Conservation (phyloP, 805 yeast species). For the Pichia sporocuriosa region DNA sequence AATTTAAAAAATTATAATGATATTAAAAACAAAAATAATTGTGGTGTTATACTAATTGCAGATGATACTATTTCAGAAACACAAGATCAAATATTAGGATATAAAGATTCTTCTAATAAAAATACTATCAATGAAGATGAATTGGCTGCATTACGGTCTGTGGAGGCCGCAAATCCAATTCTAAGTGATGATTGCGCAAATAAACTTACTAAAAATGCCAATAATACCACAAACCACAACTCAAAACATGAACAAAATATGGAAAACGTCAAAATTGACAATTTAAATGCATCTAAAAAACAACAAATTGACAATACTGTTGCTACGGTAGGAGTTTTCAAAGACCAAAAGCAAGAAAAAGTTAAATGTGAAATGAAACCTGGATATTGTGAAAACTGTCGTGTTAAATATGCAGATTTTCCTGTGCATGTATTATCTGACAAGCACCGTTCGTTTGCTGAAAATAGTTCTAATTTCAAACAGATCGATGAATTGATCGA, state of each 20-base stretch:
- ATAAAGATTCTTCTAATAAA: conserved; percentile 3
- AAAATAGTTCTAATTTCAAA: conserved; percentile 59
- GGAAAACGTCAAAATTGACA: not conserved
- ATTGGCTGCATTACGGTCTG: conserved; percentile 12
- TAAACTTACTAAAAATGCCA: not conserved
- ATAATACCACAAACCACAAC: no score
- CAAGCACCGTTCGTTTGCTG: conserved; percentile 75
- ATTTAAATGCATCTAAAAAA: conserved; percentile 3
- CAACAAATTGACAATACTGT: conserved; percentile 1
- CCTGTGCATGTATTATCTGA: conserved; percentile 65
- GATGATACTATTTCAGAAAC: not conserved
- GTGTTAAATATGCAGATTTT: conserved; percentile 73
- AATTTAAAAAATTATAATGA: not conserved
- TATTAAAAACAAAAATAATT: not conserved
- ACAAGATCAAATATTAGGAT: not conserved
- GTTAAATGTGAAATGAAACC: conserved; percentile 31
- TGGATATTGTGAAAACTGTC: conserved; percentile 93
- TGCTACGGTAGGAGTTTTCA: conserved; percentile 5
- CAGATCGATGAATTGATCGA: conserved; percentile 69
- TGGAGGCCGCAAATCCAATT: conserved; percentile 10
- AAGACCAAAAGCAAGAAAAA: conserved; percentile 12
- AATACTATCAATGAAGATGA: conserved; percentile 8
- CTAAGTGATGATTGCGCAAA: conserved; percentile 4
- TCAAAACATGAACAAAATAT: no score
- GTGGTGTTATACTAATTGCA: not conserved